Evolutionary conservation across 2,329 filamentous ascomycete genomes (phyloP).

Genomic region (Claviceps pusilla): DNA sequence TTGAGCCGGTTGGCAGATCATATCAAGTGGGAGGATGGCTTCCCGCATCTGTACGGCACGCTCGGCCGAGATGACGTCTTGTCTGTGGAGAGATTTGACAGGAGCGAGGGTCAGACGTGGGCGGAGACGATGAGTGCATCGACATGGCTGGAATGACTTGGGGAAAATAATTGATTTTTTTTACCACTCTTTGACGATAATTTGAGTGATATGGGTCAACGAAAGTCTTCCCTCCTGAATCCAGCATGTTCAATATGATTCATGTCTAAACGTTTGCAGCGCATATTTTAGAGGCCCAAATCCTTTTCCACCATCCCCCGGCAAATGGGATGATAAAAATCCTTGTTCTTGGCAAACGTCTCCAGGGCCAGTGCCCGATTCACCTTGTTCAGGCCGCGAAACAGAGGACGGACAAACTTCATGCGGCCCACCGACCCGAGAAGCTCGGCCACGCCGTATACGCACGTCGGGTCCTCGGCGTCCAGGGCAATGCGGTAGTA

Average conservation of each 20-base stretch:
- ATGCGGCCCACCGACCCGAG: slow-evolving; percentile 77
- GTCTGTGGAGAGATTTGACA: slow-evolving; percentile 29
- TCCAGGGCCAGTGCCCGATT: slow-evolving; percentile 60
- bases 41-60: slow-evolving; percentile 45
- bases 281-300: slow-evolving; percentile 29
- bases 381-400: slow-evolving; percentile 57
- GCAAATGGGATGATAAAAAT: slow-evolving; percentile 95
- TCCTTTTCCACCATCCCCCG: slow-evolving; percentile 77
- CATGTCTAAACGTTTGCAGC: background rate
- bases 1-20: slow-evolving; percentile 27
- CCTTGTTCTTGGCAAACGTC: slow-evolving; percentile 74
- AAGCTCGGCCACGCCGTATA: slow-evolving; percentile 56
- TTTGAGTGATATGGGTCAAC: background rate
- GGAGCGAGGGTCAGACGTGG: slow-evolving; percentile 32
- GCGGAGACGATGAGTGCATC: slow-evolving; percentile 24
- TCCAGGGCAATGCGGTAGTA: slow-evolving; percentile 69
- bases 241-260: background rate
- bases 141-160: slow-evolving; percentile 24
- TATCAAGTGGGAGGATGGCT: slow-evolving; percentile 42
- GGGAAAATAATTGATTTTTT: background rate
- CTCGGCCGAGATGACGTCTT: slow-evolving; percentile 39
- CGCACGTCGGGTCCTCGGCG: slow-evolving; percentile 53
- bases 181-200: background rate
- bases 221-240: background rate
- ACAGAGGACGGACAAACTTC: slow-evolving; percentile 91